Evolutionary conservation across 2,329 filamentous ascomycete species (phyloP).

Genomic region (Leptographium lundbergii): DNA sequence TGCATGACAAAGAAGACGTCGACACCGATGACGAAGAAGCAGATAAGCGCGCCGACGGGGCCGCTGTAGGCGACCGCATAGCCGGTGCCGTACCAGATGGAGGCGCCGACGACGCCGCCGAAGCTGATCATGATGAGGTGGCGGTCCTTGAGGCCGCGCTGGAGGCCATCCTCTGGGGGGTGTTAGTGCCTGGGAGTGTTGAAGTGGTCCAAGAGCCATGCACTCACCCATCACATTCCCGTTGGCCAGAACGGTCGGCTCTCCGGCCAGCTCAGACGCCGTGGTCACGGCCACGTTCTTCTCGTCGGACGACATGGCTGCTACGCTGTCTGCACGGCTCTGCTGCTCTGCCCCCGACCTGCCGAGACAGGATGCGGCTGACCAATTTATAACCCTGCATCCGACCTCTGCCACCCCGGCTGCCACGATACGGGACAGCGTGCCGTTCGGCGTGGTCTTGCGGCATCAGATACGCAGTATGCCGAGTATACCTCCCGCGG

Average conservation of each 20-base stretch:
- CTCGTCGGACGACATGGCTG: too few relatives aligned
- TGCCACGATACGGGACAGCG: too few relatives aligned
- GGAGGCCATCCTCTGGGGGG: constrained; percentile 2
- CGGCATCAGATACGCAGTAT: too few relatives aligned
- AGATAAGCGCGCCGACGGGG: constrained; percentile 19
- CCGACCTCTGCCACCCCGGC: too few relatives aligned
- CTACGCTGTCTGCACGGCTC: too few relatives aligned
- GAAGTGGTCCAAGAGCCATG: too few relatives aligned
- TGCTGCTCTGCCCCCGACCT: too few relatives aligned
- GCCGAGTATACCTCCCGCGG: too few relatives aligned
- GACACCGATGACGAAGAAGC: constrained; percentile 19
- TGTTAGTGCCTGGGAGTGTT: too few relatives aligned
- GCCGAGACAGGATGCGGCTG: too few relatives aligned
- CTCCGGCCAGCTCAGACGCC: neutral
- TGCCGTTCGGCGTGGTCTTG: too few relatives aligned
- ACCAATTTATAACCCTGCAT: too few relatives aligned
- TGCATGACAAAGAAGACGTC: constrained; percentile 17
- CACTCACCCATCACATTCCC: constrained; percentile 1
- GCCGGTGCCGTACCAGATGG: constrained; percentile 15
- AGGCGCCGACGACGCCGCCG: constrained; percentile 11
- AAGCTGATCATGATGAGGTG: constrained; percentile 16
- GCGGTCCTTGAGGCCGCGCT: constrained; percentile 5
- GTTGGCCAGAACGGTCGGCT: neutral
- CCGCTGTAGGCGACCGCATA: constrained; percentile 19
- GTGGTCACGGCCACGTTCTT: neutral